Conservation (phyloP, 2,329 filamentous ascomycete species). For the Niveomyces coronatus region DNA sequence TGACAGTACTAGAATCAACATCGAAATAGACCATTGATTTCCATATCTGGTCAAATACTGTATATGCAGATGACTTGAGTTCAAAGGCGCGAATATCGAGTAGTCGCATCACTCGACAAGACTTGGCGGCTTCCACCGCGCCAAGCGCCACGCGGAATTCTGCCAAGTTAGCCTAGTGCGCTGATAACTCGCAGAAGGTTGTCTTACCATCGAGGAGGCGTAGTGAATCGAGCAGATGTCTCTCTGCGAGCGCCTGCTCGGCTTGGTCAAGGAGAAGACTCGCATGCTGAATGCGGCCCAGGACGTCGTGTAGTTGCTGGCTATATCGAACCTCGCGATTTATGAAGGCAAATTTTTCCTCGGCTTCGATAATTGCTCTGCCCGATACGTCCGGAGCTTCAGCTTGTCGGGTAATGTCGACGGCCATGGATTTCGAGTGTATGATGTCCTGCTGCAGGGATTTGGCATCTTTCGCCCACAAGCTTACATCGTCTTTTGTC, state of each 20-base stretch:
- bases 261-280: constrained; percentile 53
- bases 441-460: constrained; percentile 78
- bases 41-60: constrained; percentile 63
- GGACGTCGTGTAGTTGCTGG: constrained; percentile 40
- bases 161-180: constrained; percentile 17
- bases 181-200: not conserved
- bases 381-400: constrained; percentile 50
- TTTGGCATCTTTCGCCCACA: constrained; percentile 79
- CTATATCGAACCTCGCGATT: constrained; percentile 49
- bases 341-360: constrained; percentile 46
- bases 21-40: constrained; percentile 55
- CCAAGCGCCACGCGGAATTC: constrained; percentile 49
- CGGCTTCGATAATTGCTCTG: constrained; percentile 40
- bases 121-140: constrained; percentile 48
- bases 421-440: constrained; percentile 66
- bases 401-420: constrained; percentile 69
- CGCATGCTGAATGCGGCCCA: constrained; percentile 44
- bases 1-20: constrained; percentile 40
- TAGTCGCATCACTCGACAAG: constrained; percentile 52
- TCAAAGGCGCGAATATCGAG: constrained; percentile 55
- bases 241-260: constrained; percentile 44
- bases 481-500: constrained; percentile 67
- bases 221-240: constrained; percentile 46
- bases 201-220: constrained; percentile 43
- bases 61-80: constrained; percentile 55